Evolutionary conservation across 306 rosid species (phyloP), one percentile per base, ranked within the genome.

Genomic region (Cicer arietinum): DNA sequence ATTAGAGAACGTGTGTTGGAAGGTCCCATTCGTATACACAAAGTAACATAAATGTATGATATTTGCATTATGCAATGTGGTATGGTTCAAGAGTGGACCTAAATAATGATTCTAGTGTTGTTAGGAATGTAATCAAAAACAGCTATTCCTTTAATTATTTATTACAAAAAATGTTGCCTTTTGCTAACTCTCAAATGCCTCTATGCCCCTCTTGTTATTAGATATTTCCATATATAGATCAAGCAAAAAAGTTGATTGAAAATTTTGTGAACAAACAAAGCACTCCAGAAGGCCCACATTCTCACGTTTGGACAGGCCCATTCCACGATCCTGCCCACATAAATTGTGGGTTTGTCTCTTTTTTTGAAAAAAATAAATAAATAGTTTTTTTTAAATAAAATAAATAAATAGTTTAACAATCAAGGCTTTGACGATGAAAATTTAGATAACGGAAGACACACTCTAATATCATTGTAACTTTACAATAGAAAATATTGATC

Each of bases 101-200:
- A 40, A 53, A 77, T 52, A 77, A 88, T 90, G 83, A 90, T 88
- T 77, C 65, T 61, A 63, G 72, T 83, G 88, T 80, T 76, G 63
- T 79, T 69, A 77, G 71, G 25, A 77, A 80, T 76, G 68, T 83
- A 79, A 86, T 89, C 84, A 90, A 81, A 80, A 79, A 80, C 86
- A 90, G 89, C 74, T 11, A 67, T 82, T 66, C 39, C 25, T 73
- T 59, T 83, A 43, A 80, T 85, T 80, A 83, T 84, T 73, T 76
- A 79, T 59, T 13, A 69, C 0, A 82, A 17, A 76, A 39, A 76
- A 22, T 53, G 16, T 13, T 37, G 35, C 81, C 63, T 82, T 81
- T 67, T 14, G 51, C 50, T 66, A 73, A 12, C 61, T 56, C 62
- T 62, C 63, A 35, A 60, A 37, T 52, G 17, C 9, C n/a, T 14